These are phyloP conservation scores for Cordyceps militaris DNA, from an alignment of 2,329 filamentous ascomycete species.

Conservation along the genomic window DNA sequence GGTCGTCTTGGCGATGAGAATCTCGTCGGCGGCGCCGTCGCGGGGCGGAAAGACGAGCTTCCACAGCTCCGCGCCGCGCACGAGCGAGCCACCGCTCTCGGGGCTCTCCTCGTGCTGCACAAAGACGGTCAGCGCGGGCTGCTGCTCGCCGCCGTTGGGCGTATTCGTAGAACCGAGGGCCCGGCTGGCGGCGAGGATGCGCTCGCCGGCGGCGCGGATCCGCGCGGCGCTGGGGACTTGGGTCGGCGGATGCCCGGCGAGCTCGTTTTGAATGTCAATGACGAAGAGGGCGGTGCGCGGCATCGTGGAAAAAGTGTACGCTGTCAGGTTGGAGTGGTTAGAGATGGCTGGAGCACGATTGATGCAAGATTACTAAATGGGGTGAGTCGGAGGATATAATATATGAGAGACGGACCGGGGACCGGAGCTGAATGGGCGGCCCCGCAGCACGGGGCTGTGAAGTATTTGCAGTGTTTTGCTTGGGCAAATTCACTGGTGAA, in stretches of 20 bases:
- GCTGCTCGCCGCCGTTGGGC: background rate
- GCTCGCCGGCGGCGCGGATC: conserved; percentile 17
- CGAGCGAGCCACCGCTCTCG: conserved; percentile 17
- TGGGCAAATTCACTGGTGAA: background rate
- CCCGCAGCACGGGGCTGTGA: conserved; percentile 3
- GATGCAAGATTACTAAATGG: background rate
- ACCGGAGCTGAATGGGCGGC: background rate
- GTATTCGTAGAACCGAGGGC: background rate
- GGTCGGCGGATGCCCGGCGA: conserved; percentile 20
- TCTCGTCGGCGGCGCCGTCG: conserved; percentile 17
- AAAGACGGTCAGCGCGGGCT: conserved; percentile 20
- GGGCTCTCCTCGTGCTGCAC: conserved; percentile 26
- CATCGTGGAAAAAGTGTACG: background rate
- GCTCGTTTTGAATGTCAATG: conserved; percentile 28
- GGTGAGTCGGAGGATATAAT: background rate
- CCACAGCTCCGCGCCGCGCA: conserved; percentile 22
- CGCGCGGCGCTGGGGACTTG: conserved; percentile 21
- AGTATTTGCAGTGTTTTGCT: background rate
- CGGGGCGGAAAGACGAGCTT: conserved; percentile 23
- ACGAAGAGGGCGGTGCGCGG: conserved; percentile 23
- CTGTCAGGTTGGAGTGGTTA: too few relatives aligned
- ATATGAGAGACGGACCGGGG: background rate
- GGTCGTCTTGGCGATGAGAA: conserved; percentile 22
- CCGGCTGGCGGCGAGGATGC: conserved; percentile 20
- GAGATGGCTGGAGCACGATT: too few relatives aligned